A percentile compares a stretch with the other conserved stretches of the same genome.
These are phyloP conservation scores for Jasminum sambac DNA, from an alignment of 257 asterid species.

Conservation along the genomic window DNA sequence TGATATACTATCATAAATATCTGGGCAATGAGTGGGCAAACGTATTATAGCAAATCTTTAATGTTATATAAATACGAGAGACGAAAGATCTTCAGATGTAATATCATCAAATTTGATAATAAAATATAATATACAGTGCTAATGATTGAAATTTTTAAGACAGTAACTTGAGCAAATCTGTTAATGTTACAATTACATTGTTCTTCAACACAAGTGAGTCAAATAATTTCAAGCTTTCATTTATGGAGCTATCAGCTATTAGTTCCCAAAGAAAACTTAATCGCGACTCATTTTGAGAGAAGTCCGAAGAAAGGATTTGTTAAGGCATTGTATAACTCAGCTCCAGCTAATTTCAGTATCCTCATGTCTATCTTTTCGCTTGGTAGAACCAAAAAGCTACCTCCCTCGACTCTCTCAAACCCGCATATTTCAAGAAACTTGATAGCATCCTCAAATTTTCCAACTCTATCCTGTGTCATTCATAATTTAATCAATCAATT, in stretches of 20 bases:
- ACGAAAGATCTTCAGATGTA: neutral
- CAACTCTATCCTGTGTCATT: constrained; percentile 72
- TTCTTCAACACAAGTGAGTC: neutral
- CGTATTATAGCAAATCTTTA: neutral
- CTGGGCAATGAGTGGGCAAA: neutral
- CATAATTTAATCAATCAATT: neutral
- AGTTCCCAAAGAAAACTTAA: neutral
- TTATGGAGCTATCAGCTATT: neutral
- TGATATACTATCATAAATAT: neutral
- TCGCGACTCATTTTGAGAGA: constrained; percentile 30
- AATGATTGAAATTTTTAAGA: too few species aligned
- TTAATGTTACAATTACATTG: neutral
- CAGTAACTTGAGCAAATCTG: neutral
- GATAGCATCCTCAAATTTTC: constrained; percentile 52
- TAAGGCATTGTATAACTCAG: constrained; percentile 53
- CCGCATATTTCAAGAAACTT: constrained; percentile 73
- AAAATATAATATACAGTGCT: too few species aligned
- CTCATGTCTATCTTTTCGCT: constrained; percentile 46
- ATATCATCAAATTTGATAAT: too few species aligned
- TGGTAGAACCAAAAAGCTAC: constrained; percentile 42
- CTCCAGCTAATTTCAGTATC: constrained; percentile 43
- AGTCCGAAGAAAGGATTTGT: constrained; percentile 78
- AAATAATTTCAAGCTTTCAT: neutral
- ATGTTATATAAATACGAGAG: too few species aligned
- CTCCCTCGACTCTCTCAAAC: constrained; percentile 56